Percentiles rank a stretch among this genome's conserved stretches.
Evolutionary conservation across 768 basidiomycete genomes (phyloP).

Genomic region (Coprinellus aureogranulatus): DNA sequence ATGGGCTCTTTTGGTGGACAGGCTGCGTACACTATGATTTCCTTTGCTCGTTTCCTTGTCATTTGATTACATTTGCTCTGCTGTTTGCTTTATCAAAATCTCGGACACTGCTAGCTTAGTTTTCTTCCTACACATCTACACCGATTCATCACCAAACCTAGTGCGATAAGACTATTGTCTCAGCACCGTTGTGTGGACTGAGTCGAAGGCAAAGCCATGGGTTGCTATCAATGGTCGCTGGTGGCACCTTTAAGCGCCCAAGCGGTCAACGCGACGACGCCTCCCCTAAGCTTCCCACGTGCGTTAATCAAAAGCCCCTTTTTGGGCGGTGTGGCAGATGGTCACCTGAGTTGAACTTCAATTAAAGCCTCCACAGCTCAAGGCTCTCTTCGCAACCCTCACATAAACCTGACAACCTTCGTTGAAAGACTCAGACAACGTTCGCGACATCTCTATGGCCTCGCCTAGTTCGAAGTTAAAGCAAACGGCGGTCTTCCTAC

Average conservation of each 20-base stretch:
- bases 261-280: slow-evolving; percentile 5
- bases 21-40: slow-evolving; percentile 37
- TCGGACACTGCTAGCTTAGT: no score
- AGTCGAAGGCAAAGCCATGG: no score
- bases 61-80: neutral
- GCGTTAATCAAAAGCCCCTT: neutral
- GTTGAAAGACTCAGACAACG: no score
- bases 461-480: slow-evolving; percentile 1
- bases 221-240: no score
- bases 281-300: slow-evolving; percentile 7
- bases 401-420: no score
- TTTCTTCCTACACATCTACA: no score
- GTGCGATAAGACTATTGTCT: no score
- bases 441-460: neutral
- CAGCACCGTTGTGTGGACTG: no score
- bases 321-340: neutral
- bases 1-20: slow-evolving; percentile 77
- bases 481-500: slow-evolving; percentile 46
- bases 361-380: neutral
- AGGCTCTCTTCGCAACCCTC: neutral
- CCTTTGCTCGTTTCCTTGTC: slow-evolving; percentile 1
- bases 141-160: no score
- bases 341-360: neutral
- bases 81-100: no score
- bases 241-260: no score